Evolutionary conservation across 192 early-diverging fungal species (phyloP).

Genomic region (Coemansia guatemalensis): DNA sequence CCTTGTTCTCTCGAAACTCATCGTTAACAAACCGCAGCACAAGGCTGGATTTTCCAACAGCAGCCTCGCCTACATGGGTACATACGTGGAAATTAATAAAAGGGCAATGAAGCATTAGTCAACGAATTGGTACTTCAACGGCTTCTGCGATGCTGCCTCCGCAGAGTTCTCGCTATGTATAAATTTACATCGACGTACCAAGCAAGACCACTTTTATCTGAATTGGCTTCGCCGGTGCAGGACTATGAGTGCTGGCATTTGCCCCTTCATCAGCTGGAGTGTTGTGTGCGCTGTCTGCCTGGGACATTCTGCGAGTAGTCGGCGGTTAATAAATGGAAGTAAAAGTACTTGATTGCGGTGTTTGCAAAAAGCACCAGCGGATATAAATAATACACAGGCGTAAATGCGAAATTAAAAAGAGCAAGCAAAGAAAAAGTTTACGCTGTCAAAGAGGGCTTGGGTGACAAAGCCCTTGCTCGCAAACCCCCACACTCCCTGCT

Average conservation of each 20-base stretch:
- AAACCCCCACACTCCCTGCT: slow-evolving; percentile 3
- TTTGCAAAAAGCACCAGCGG: slow-evolving; percentile 1
- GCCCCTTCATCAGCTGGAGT: slow-evolving; percentile 19
- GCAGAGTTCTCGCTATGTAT: neutral
- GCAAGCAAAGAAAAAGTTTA: neutral
- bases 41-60: slow-evolving; percentile 97
- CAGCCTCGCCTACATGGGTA: slow-evolving; percentile 71
- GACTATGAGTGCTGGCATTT: slow-evolving; percentile 8
- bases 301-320: slow-evolving; percentile 33
- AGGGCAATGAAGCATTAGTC: neutral
- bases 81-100: neutral
- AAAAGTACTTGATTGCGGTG: slow-evolving; percentile 3
- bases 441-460: neutral
- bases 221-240: slow-evolving; percentile 69
- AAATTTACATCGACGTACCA: slow-evolving; percentile 20
- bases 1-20: slow-evolving; percentile 95
- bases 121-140: neutral
- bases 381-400: slow-evolving; percentile 1
- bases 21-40: slow-evolving; percentile 93
- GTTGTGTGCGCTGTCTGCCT: slow-evolving; percentile 30
- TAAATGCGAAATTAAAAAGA: slow-evolving; percentile 11
- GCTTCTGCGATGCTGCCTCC: neutral
- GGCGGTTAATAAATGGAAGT: slow-evolving; percentile 14
- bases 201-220: slow-evolving; percentile 98
- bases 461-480: neutral